Base-by-base conservation (phyloP, 305 asterid genomes). In the Ajuga reptans region DNA sequence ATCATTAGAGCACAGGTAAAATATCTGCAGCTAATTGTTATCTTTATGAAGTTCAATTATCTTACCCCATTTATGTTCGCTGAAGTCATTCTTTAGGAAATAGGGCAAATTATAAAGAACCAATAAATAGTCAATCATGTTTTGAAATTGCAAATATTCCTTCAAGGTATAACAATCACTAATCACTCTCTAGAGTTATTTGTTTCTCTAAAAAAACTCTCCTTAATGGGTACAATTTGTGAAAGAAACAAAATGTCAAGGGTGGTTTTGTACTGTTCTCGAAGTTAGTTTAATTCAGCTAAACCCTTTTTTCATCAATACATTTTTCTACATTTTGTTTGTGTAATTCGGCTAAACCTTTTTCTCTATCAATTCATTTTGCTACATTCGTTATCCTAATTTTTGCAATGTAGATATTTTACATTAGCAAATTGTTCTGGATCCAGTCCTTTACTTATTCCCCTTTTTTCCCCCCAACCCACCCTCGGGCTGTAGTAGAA, bases 1-100 rank as follows among this genome's bases (percentile, higher is more conserved):
- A 74, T 92, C 45, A 92, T 92, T 72, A 85, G 91, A 79, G 97
- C 98, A 29, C 98, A 92, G 95, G 98, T 92, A 60, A 71, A 9
- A 54, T 24, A 33, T 12, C 57, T 29, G 29, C 39, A 39, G 3
- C 65, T 63, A 7, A 0, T 9, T 67, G 56, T 9, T 60, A 46
- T 55, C 54, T 21, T 52, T 6, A 3, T 56, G 64, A 47, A 37
- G 18, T 50, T 60, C 1, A 51, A 11, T 58, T 17, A 27, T 15
- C 31, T 29, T 51, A 11, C 3, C 31, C 50, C n/a, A 6, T 7
- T 8, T 39, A 39, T 39, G n/a, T 39, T 39, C 3, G 45, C 3
- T 39, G 45, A 39, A 2, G 45, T 7, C 11, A 8, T 39, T 39
- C 9, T 7, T 31, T 31, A 9, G 10, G 10, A 39, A 39, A 2